Evolutionary conservation across 495 filamentous ascomycete genomes (phyloP), one percentile per base, ranked within the genome.

Genomic region (Chaetomium fimeti): DNA sequence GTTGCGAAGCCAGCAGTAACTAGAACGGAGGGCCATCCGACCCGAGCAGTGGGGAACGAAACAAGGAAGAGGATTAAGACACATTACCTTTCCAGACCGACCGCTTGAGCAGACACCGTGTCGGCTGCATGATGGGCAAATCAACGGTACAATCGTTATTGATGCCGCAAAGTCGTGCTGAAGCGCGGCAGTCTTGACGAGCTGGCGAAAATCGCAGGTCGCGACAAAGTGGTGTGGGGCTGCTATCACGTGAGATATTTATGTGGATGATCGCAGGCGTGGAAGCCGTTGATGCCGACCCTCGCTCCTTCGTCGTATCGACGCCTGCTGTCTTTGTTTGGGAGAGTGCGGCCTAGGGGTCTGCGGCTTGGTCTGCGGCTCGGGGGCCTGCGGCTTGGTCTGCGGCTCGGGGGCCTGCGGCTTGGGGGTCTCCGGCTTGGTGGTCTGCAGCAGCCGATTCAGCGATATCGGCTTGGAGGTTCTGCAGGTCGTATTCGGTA

Each of bases 11-110:
- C 16, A 11, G 5, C 22, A 9, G 18, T n/a, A 24, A 22, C 18
- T 29, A 24, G 12, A 12, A 1, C n/a, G n/a, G 18, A 36, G 60
- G 29, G 20, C 28, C 53, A 18, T 12, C 15, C 40, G 13, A 59
- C 2, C 13, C 11, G 16, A 13, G 25, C 29, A 43, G 45, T 24
- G 45, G 11, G 45, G 20, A 18, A 24, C 12, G 45, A 49, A 24
- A 49, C n/a, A 12, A 24, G 45, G 1, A 20, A 22, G 9, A 18
- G 7, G 36, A 42, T 9, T 25, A 9, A 5, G 2, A 20, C 8
- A 38, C n/a, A 66, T 60, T 68, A 82, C 83, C 83, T 76, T 85
- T 86, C 83, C 83, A 85, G 61, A 85, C 78, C 22, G 83, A 85
- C 62, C 83, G 77, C 74, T 81, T 81, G 28, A 85, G 63, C 16